Base-by-base conservation (phyloP, 1,284 basidiomycete genomes). In the Microbotryum lychnidis-dioicae region DNA sequence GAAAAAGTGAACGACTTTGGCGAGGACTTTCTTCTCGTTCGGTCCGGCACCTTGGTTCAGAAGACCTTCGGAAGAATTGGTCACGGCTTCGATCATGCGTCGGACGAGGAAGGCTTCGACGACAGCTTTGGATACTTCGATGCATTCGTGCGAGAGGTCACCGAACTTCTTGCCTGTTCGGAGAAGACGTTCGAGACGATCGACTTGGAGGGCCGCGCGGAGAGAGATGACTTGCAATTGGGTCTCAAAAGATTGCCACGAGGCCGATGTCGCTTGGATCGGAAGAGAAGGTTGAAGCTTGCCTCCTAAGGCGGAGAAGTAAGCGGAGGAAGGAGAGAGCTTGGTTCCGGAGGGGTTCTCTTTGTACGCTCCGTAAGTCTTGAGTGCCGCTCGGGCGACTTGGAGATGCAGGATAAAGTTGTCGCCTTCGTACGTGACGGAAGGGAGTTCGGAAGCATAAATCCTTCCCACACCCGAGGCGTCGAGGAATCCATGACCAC, bases 361-460 rank as follows among this genome's bases (percentile, higher is more conserved):
- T 31, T 75, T 74, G 48, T 79, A 70, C n/a, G 63, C 64, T 9
- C 71, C 74, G 70, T 80, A 80, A 0, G 83, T 78, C 69, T 87
- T 88, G 21, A 86, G 73, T 1, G 85, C 84, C 0, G 84, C 82
- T 29, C 85, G 81, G 29, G 85, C 82, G 46, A 87, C 85, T 74
- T 89, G 87, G 53, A 82, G 79, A 66, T 86, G 83, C 2, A 88
- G 78, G 9, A 88, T 83, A 67, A 81, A 87, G 72, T 88, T 87
- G 70, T 89, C 87, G 21, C 86, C 86, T 76, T 88, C 86, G 68
- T 82, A 87, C 80, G 86, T 87, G 12, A 63, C 62, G 3, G 62
- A 59, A 14, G 86, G 86, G 6, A 87, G 74, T 66, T 82, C 82
- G 67, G 84, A 80, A 2, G 83, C 84, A 66, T 86, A 87, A 6